Evolutionary conservation across 2,329 filamentous ascomycete species (phyloP), one percentile per base, ranked within the genome.

Genomic region (Lachnum nothofagi): DNA sequence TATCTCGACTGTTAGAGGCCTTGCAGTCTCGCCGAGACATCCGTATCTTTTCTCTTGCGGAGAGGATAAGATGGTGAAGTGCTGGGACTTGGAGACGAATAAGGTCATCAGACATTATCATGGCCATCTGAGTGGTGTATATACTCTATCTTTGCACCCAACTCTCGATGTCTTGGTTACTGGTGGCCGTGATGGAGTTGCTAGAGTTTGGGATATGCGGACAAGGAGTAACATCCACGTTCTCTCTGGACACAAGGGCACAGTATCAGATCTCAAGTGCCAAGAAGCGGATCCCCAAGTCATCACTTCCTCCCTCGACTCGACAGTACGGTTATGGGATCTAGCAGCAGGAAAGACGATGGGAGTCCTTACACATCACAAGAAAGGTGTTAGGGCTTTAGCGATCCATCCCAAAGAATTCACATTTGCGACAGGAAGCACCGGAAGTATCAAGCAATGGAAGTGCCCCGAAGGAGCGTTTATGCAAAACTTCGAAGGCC

Each of bases 21-120:
- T 98, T 41, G 93, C 91, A 0, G 88, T 98, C 6, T 95, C 89
- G 17, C 88, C 91, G 14, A 77, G 93, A 40, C 93, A 98, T 70
- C 94, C 93, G 0, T 98, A 98, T 65, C 78, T 98, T 8, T 98
- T 98, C 70, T 95, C 90, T 9, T 98, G 93, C 64, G 94, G 89
- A 50, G 93, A 98, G 70, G 93, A 98, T 68, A 98, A 98, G 74
- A 96, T 96, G 91, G 93, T 98, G 54, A 98, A 98, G 71, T 98
- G 93, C 72, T 98, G 93, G 93, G 93, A 98, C 72, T 73, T 98
- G 57, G 93, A 98, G 70, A 96, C 91, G n/a, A 98, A 98, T 74
- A 96, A 96, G 70, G 93, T 98, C 52, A 96, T 97, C 64, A 82
- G 91, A 33, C 90, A 96, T 70, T 98, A 97, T 68, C 93, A 98